Evolutionary conservation across 139 green algal species (phyloP), one percentile per base, ranked within the genome.

Genomic region (Auxenochlorella pyrenoidosa): DNA sequence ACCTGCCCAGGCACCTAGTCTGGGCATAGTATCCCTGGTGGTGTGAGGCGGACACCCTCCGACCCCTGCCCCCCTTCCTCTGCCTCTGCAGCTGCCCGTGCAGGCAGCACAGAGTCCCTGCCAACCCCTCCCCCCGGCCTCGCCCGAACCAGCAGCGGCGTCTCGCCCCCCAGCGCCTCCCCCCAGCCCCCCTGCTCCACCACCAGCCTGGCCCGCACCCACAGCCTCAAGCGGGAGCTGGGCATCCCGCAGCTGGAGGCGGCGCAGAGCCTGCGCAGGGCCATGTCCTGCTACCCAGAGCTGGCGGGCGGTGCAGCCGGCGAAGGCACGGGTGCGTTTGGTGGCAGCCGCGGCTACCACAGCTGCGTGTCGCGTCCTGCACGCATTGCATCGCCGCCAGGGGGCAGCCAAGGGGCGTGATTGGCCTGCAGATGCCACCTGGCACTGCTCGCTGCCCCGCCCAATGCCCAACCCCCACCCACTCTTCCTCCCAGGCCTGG

Each of bases 241-340:
- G 66, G 82, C 66, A 68, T 79, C 19, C 82, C 66, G 3, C 85
- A 89, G 58, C 41, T 58, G 38, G 68, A 82, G 68, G 77, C 76
- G 0, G 78, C 86, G 5, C 41, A 44, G 21, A 75, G 73, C 81
- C 72, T 91, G 40, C 79, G 86, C 59, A 70, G 85, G 44, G 84
- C 89, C 59, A 90, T 92, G n/a, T 83, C 68, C 36, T 89, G 88
- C 68, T 91, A 86, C 76, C 82, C 88, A 6, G 83, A 89, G 34
- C 38, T 89, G 44, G 2, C n/a, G 0, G 51, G 51, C 24, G 51
- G 32, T 1, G 51, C 22, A 18, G 36, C 0, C 13, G 41, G 54
- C 41, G 36, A 40, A 22, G 38, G 47, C 18, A 43, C 59, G 26
- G 70, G 83, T 43, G 36, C n/a, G 36, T 51, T 2, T 19, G 6